These are phyloP conservation scores for Dendrobium catenatum DNA, from an alignment of 106 monocot genomes.

Conservation along the genomic window DNA sequence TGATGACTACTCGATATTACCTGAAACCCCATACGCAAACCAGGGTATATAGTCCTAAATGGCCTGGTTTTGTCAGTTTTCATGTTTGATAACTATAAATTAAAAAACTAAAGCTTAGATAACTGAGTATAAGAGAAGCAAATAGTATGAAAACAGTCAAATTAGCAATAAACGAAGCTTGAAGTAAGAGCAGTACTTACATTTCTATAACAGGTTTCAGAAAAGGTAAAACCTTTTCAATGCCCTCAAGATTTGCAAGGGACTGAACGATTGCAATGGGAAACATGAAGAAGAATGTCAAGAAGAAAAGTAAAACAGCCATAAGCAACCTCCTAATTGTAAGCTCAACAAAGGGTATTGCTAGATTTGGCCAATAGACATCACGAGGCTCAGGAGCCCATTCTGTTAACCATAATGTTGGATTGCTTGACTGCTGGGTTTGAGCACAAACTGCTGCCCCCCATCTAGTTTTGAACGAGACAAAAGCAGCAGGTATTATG, in stretches of 20 bases:
- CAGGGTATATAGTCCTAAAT: not conserved
- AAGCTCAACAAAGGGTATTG: slow-evolving; percentile 75
- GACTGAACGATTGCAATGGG: slow-evolving; percentile 92
- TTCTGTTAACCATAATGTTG: slow-evolving; percentile 85
- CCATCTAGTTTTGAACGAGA: slow-evolving; percentile 75
- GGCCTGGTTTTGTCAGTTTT: not conserved
- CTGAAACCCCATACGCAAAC: not conserved
- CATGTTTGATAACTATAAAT: slow-evolving; percentile 1
- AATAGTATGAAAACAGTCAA: not conserved
- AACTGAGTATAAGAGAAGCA: not conserved
- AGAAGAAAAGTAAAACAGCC: slow-evolving; percentile 65
- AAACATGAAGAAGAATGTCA: slow-evolving; percentile 89
- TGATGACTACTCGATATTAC: not conserved
- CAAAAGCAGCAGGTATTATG: slow-evolving; percentile 84
- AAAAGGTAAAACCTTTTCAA: slow-evolving; percentile 66
- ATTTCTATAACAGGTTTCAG: slow-evolving; percentile 63
- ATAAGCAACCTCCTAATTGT: slow-evolving; percentile 66
- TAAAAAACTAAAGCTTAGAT: not conserved
- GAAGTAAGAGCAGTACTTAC: slow-evolving; percentile 27
- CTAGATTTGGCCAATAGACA: slow-evolving; percentile 85
- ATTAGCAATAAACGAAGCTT: not conserved
- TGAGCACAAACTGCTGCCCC: slow-evolving; percentile 96
- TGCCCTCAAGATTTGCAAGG: slow-evolving; percentile 76
- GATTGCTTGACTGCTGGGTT: slow-evolving; percentile 88
- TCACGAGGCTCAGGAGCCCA: slow-evolving; percentile 98